Evolutionary conservation across 495 filamentous ascomycete species (phyloP).

Genomic region (Letharia lupina): DNA sequence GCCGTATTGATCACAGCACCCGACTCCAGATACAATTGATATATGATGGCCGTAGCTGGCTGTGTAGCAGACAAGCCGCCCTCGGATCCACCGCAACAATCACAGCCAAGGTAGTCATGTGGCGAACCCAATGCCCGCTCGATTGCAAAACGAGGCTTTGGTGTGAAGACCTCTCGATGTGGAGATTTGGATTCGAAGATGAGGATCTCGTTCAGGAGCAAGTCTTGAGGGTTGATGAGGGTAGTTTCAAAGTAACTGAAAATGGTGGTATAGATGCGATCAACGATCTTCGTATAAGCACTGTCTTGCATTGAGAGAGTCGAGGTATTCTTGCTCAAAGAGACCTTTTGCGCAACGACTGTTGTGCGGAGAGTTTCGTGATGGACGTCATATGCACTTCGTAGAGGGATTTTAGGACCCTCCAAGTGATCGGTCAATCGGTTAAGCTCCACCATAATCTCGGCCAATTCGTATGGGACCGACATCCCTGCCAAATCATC

Average conservation of each 20-base stretch:
- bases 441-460: conserved; percentile 16
- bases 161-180: conserved; percentile 72
- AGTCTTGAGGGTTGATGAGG: conserved; percentile 49
- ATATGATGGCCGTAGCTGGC: conserved; percentile 73
- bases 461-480: background rate
- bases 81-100: conserved; percentile 47
- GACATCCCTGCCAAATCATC: background rate
- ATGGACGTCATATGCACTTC: conserved; percentile 29
- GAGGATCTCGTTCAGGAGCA: conserved; percentile 74
- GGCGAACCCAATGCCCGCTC: conserved; percentile 74
- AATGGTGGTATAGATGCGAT: conserved; percentile 50
- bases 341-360: conserved; percentile 78
- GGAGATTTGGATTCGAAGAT: conserved; percentile 75
- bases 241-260: conserved; percentile 44
- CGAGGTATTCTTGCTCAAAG: conserved; percentile 72
- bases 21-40: conserved; percentile 85
- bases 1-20: conserved; percentile 79
- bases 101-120: conserved; percentile 76
- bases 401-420: conserved; percentile 23
- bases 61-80: conserved; percentile 51
- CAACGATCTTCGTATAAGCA: conserved; percentile 66
- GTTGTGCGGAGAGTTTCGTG: conserved; percentile 79
- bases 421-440: conserved; percentile 23
- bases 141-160: conserved; percentile 66
- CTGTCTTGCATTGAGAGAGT: conserved; percentile 64